These are phyloP conservation scores for California macrophylla DNA, from an alignment of 441 rosid species.

Conservation along the genomic window DNA sequence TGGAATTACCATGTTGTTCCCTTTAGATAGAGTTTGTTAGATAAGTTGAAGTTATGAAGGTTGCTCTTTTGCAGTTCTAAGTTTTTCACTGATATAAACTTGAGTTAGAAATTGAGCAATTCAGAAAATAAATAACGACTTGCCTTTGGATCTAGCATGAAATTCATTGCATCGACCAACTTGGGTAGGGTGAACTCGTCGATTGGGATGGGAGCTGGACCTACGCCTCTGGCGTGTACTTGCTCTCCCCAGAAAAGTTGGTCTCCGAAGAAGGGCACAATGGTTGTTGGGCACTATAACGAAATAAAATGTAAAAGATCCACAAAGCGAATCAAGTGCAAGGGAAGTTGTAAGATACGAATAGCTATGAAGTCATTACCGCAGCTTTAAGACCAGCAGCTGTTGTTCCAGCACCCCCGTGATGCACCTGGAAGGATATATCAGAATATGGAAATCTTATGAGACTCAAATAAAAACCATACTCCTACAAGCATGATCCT, in stretches of 20 bases:
- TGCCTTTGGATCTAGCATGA: slow-evolving; percentile 71
- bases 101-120: background rate
- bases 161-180: slow-evolving; percentile 68
- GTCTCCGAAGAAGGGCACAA: slow-evolving; percentile 96
- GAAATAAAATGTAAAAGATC: slow-evolving; percentile 6
- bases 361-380: slow-evolving; percentile 30
- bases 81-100: background rate
- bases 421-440: slow-evolving; percentile 69
- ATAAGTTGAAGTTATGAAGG: too few species aligned
- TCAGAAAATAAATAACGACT: slow-evolving; percentile 7
- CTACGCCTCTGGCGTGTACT: slow-evolving; percentile 82
- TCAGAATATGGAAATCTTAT: background rate
- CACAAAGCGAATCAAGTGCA: slow-evolving; percentile 1
- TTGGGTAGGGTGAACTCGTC: slow-evolving; percentile 77
- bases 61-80: too few species aligned
- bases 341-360: slow-evolving; percentile 11
- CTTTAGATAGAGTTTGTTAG: too few species aligned
- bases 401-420: slow-evolving; percentile 97
- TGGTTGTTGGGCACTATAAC: slow-evolving; percentile 79
- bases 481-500: background rate
- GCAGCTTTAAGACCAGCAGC: slow-evolving; percentile 98
- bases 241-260: slow-evolving; percentile 97
- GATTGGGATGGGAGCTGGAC: slow-evolving; percentile 82
- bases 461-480: background rate
- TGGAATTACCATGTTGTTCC: too few species aligned